Evolutionary conservation across 352 stramenopile genomes (phyloP).

Genomic region (Phytopythium litorale): DNA sequence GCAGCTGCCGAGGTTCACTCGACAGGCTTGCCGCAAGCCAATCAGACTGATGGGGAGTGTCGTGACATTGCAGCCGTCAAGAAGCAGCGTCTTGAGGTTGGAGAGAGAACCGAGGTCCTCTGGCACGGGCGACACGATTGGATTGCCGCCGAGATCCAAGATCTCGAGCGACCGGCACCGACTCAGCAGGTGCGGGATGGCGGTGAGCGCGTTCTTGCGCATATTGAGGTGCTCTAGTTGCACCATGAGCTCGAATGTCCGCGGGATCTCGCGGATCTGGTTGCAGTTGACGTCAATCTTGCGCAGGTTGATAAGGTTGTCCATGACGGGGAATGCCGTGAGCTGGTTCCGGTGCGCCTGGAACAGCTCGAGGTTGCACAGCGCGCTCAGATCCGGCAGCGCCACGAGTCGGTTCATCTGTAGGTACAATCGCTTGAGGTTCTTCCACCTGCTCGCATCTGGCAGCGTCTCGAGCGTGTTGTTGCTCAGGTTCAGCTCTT

Average conservation of each 20-base stretch:
- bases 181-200: constrained; percentile 42
- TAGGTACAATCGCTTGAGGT: constrained; percentile 49
- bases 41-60: constrained; percentile 66
- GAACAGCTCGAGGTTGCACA: constrained; percentile 61
- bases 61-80: constrained; percentile 47
- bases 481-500: constrained; percentile 75
- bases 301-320: constrained; percentile 52
- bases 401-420: constrained; percentile 49
- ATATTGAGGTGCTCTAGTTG: constrained; percentile 64
- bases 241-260: constrained; percentile 47
- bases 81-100: constrained; percentile 61
- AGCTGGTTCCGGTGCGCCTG: constrained; percentile 65
- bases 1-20: constrained; percentile 51
- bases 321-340: constrained; percentile 52
- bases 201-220: constrained; percentile 49
- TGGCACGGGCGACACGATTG: constrained; percentile 40
- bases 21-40: constrained; percentile 37
- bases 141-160: constrained; percentile 66
- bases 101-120: constrained; percentile 33
- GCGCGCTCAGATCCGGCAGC: constrained; percentile 38
- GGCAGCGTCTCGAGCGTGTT: constrained; percentile 44
- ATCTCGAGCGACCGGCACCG: constrained; percentile 56
- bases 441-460: constrained; percentile 42
- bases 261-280: constrained; percentile 42
- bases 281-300: constrained; percentile 83